These are phyloP conservation scores for Neofusicoccum umdonicola DNA, from an alignment of 2,329 filamentous ascomycete genomes.

Conservation along the genomic window DNA sequence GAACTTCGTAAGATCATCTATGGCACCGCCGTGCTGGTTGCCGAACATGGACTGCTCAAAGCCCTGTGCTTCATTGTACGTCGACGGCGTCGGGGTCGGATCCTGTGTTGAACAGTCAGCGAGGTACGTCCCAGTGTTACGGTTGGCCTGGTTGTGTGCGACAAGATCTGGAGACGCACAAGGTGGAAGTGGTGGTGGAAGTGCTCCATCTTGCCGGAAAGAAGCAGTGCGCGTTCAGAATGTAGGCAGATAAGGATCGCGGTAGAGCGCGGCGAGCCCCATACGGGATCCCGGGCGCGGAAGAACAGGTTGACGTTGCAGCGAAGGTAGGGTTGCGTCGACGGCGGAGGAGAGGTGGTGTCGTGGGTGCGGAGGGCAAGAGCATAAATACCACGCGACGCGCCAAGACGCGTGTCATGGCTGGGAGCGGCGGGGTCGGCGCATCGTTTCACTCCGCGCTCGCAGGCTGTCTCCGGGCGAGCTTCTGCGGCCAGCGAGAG, in stretches of 20 bases:
- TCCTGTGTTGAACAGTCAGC: background rate
- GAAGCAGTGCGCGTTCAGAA: background rate
- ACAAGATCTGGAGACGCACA: background rate
- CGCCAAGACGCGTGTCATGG: background rate
- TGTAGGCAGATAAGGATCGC: too few relatives aligned
- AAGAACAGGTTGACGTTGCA: background rate
- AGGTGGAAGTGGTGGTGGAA: background rate
- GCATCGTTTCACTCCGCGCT: background rate
- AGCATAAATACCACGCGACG: background rate
- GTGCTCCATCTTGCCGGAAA: background rate
- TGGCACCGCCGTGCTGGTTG: background rate
- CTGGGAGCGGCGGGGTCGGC: background rate
- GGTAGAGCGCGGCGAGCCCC: background rate
- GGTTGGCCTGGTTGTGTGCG: too few relatives aligned
- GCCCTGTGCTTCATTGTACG: background rate
- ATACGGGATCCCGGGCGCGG: background rate
- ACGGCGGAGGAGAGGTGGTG: background rate
- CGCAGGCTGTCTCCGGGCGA: background rate
- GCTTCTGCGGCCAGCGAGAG: background rate
- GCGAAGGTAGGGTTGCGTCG: background rate
- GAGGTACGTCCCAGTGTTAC: too few relatives aligned
- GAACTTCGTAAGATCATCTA: background rate
- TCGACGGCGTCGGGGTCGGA: background rate
- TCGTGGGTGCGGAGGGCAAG: background rate
- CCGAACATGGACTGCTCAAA: constrained; percentile 6